phyloP scores from a whole-genome alignment of 2,329 filamentous ascomycete genomes.

The Venturia oleaginea region DNA sequence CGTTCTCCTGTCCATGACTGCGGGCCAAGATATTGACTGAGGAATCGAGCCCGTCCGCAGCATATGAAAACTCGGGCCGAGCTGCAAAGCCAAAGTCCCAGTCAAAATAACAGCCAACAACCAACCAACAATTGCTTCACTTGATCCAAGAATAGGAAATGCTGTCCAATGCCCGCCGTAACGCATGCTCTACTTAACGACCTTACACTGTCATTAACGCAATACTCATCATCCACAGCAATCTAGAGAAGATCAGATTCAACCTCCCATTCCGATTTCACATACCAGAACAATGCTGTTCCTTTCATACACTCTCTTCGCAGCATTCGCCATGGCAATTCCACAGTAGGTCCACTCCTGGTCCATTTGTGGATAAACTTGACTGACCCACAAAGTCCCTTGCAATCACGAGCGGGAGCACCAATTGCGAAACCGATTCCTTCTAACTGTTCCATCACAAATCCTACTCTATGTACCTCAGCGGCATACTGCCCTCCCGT shows the following conservation, averaged over 20 bases:
- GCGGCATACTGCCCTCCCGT: slow-evolving; percentile 1
- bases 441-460: slow-evolving; percentile 1
- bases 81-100: neutral
- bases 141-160: neutral
- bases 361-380: neutral
- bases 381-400: neutral
- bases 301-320: neutral
- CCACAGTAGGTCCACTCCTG: neutral
- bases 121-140: neutral
- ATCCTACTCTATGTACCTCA: neutral
- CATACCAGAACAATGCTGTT: neutral
- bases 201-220: neutral
- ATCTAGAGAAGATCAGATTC: neutral
- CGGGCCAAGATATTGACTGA: neutral
- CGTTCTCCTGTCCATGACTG: neutral
- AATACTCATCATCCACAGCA: neutral
- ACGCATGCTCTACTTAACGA: neutral
- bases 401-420: slow-evolving; percentile 8
- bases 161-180: neutral
- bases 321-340: neutral
- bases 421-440: slow-evolving; percentile 12
- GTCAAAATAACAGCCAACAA: neutral
- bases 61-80: neutral
- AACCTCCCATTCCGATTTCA: neutral
- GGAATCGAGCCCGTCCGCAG: neutral